Evolutionary conservation across 768 basidiomycete species (phyloP).

Genomic region (Trametes cubensis): DNA sequence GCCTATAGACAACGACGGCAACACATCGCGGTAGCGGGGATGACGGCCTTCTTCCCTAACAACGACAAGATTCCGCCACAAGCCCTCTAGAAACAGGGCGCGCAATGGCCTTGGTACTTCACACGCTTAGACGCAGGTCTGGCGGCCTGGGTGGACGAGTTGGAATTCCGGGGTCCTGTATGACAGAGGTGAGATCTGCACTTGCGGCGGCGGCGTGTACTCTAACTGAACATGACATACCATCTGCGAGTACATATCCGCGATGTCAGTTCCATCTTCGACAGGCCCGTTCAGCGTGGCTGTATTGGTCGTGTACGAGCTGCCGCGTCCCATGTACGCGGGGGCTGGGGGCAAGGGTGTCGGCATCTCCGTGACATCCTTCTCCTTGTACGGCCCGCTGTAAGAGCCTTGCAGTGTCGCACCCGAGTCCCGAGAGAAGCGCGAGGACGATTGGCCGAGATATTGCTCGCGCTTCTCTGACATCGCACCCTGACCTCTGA

Average conservation of each 20-base stretch:
- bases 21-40: not conserved
- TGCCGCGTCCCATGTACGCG: constrained; percentile 1
- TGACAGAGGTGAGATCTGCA: constrained; percentile 7
- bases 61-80: constrained; percentile 1
- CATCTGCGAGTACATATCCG: constrained; percentile 14
- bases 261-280: constrained; percentile 14
- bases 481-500: constrained; percentile 8
- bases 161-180: constrained; percentile 8
- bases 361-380: constrained; percentile 10
- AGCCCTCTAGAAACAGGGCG: not conserved
- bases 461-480: constrained; percentile 8
- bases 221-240: not conserved
- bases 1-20: not conserved
- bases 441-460: not conserved
- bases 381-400: constrained; percentile 10
- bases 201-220: not conserved
- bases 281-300: not conserved
- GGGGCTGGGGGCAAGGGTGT: constrained; percentile 8
- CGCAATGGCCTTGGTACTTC: not conserved
- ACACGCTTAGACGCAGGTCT: constrained; percentile 16
- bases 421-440: not conserved
- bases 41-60: constrained; percentile 6
- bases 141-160: constrained; percentile 9
- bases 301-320: constrained; percentile 9
- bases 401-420: constrained; percentile 1